Evolutionary conservation across 2,329 filamentous ascomycete species (phyloP).

Genomic region (Elsinoe necatrix): DNA sequence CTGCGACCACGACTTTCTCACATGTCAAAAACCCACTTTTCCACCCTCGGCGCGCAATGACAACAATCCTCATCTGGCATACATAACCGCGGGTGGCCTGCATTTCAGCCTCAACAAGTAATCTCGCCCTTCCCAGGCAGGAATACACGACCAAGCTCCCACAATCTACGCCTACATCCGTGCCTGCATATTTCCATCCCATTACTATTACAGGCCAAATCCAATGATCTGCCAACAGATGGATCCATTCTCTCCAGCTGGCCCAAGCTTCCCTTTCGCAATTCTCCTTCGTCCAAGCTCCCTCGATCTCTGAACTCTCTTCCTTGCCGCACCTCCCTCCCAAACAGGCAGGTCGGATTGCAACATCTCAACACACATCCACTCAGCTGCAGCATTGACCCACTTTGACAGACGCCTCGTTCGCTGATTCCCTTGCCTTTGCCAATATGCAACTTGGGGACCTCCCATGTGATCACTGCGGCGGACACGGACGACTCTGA

Average conservation of each 20-base stretch:
- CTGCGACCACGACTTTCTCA: constrained; percentile 4
- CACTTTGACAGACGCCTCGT: constrained; percentile 1
- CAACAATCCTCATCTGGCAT: background rate
- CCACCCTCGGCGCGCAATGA: background rate
- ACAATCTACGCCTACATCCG: background rate
- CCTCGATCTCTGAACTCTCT: background rate
- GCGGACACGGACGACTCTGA: background rate
- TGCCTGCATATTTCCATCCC: background rate
- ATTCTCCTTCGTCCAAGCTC: constrained; percentile 2
- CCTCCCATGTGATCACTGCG: background rate
- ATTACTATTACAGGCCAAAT: background rate
- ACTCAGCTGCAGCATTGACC: background rate
- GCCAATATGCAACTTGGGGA: background rate
- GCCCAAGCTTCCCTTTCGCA: constrained; percentile 6
- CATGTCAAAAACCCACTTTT: constrained; percentile 8
- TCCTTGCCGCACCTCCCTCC: background rate
- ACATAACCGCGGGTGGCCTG: background rate
- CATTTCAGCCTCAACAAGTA: background rate
- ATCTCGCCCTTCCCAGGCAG: background rate
- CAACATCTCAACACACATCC: background rate
- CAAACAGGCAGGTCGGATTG: background rate
- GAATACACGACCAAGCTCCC: background rate
- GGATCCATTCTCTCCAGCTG: background rate
- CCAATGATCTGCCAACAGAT: constrained; percentile 2
- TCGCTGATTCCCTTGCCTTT: background rate